Evolutionary conservation across 2,329 filamentous ascomycete genomes (phyloP).

Genomic region (Trichoderma lentiforme): DNA sequence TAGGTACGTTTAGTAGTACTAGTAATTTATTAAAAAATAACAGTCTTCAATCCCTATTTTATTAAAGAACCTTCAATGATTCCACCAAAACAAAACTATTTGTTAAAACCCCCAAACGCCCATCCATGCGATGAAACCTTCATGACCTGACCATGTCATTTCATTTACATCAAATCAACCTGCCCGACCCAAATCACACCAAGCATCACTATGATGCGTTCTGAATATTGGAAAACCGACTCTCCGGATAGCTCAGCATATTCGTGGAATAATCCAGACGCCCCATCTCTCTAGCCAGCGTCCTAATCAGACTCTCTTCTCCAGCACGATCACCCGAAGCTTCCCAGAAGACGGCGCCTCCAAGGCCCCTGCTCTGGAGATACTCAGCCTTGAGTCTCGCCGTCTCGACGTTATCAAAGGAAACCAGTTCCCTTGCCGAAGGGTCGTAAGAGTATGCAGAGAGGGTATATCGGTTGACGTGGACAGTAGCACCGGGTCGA

Average conservation of each 20-base stretch:
- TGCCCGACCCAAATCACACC: background rate
- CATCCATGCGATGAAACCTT: background rate
- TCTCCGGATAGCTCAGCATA: slow-evolving; percentile 53
- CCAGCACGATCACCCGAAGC: slow-evolving; percentile 61
- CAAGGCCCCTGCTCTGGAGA: slow-evolving; percentile 57
- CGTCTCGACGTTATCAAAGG: slow-evolving; percentile 63
- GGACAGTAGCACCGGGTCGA: slow-evolving; percentile 52
- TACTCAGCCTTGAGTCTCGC: slow-evolving; percentile 61
- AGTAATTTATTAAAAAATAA: too few relatives aligned
- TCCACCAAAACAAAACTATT: background rate
- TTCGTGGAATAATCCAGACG: slow-evolving; percentile 50
- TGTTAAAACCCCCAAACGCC: background rate
- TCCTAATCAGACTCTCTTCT: slow-evolving; percentile 55
- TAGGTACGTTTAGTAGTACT: too few relatives aligned
- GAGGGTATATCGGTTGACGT: slow-evolving; percentile 53
- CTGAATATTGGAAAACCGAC: slow-evolving; percentile 57
- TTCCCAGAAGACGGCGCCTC: slow-evolving; percentile 85
- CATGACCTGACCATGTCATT: background rate
- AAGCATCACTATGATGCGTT: slow-evolving; percentile 28
- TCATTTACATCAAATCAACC: background rate
- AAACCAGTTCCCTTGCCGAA: slow-evolving; percentile 58
- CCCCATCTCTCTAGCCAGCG: slow-evolving; percentile 46
- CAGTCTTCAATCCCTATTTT: too few relatives aligned
- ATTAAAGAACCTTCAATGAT: too few relatives aligned
- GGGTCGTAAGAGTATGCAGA: slow-evolving; percentile 72